A percentile compares a stretch with the other conserved stretches of the same genome.
Conservation (phyloP, 1,139 yeast genomes). For the Suhomyces taliae region DNA sequence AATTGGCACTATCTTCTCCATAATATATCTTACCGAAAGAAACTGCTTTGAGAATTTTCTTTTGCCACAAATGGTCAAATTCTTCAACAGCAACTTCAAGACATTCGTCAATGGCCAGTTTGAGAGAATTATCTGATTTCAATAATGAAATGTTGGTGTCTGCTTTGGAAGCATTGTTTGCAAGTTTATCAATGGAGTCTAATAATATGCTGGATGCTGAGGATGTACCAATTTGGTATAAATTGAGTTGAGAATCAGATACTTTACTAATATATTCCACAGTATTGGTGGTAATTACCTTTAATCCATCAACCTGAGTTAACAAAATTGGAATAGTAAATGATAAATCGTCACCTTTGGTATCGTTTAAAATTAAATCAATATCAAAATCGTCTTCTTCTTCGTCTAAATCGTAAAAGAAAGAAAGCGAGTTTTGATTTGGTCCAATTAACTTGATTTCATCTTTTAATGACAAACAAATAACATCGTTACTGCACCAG, state of each 20-base stretch:
- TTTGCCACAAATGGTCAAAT: conserved; percentile 76
- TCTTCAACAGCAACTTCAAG: conserved; percentile 77
- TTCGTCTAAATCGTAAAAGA: conserved; percentile 41
- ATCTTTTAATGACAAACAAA: conserved; percentile 59
- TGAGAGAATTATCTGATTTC: conserved; percentile 53
- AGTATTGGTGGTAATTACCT: conserved; percentile 56
- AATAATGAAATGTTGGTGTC: conserved; percentile 67
- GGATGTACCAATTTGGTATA: conserved; percentile 81
- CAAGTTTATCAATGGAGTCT: conserved; percentile 77
- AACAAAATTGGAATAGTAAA: conserved; percentile 39
- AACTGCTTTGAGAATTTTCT: conserved; percentile 75
- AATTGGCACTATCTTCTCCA: conserved; percentile 24
- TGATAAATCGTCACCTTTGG: conserved; percentile 23
- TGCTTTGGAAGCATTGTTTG: conserved; percentile 75
- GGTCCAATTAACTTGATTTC: conserved; percentile 76
- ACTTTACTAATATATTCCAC: conserved; percentile 72
- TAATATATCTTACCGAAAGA: conserved; percentile 79
- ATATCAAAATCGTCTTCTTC: conserved; percentile 35
- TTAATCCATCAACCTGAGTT: conserved; percentile 71
- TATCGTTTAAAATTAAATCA: conserved; percentile 18
- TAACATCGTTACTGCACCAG: conserved; percentile 91
- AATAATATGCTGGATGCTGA: conserved; percentile 79
- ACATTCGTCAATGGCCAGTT: conserved; percentile 68
- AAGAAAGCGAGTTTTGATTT: conserved; percentile 55
- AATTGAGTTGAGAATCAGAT: conserved; percentile 52